Evolutionary conservation across 352 stramenopile genomes (phyloP).

Genomic region (Globisporangium iwayamae): DNA sequence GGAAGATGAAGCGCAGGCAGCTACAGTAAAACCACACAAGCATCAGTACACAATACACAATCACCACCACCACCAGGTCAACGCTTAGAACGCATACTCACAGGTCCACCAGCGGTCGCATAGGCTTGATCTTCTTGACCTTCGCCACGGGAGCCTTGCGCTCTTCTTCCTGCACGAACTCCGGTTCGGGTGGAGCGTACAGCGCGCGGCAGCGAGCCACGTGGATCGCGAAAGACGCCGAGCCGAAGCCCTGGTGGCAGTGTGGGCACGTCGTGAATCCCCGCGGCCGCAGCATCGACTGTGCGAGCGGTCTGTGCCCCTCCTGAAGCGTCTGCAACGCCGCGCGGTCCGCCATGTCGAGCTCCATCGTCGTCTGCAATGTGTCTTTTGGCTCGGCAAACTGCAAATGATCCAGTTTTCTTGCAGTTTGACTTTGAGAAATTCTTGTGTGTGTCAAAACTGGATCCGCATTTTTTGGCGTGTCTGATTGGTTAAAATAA

Average conservation of each 20-base stretch:
- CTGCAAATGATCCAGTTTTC: neutral
- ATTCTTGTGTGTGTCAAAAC: neutral
- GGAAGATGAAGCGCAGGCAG: constrained; percentile 57
- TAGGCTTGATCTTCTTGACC: constrained; percentile 29
- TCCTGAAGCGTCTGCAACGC: constrained; percentile 36
- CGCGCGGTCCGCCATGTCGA: constrained; percentile 33
- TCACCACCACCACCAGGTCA: neutral
- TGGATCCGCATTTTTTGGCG: neutral
- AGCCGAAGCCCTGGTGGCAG: constrained; percentile 52
- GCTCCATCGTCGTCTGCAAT: neutral
- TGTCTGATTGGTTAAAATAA: too few species aligned
- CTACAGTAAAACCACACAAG: constrained; percentile 18
- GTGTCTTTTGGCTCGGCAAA: neutral
- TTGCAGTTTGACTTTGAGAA: neutral
- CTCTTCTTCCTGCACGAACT: constrained; percentile 16
- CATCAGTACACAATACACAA: neutral
- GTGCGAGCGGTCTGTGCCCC: constrained; percentile 13
- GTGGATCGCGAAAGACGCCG: constrained; percentile 62
- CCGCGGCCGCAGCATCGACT: constrained; percentile 14
- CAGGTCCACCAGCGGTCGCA: constrained; percentile 57
- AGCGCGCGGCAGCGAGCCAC: constrained; percentile 51
- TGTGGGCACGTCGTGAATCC: constrained; percentile 42
- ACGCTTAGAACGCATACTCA: constrained; percentile 9
- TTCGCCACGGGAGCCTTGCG: constrained; percentile 14
- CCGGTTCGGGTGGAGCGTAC: constrained; percentile 23